Evolutionary conservation across 1,139 yeast species (phyloP), one percentile per base, ranked within the genome.

Genomic region (Blastobotrys malaysiensis): DNA sequence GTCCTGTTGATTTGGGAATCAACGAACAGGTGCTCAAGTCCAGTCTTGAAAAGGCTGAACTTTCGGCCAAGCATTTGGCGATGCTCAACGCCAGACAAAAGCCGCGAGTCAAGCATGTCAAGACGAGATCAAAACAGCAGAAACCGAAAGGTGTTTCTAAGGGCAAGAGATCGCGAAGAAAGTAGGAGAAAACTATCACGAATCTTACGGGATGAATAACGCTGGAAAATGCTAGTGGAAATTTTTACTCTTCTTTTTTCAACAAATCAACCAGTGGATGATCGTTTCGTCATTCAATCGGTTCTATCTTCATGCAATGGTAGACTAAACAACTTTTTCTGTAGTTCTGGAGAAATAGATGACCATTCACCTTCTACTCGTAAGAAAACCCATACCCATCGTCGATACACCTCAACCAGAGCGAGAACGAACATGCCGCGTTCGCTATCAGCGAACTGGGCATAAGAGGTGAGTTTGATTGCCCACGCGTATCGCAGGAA

Each of bases 361-460:
- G 62, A 63, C 68, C 73, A 84, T 68, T 91, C 97, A 44, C 87
- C 80, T 63, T 91, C 97, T 31, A 90, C 73, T 67, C 95, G 85
- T 65, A 91, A 74, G 62, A 88, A 81, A 52, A 91, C 81, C 99
- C 99, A 93, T 56, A 89, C 71, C 82, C 93, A 88, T 63, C 99
- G 77, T 70, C 99, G 78, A 9, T 83, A 62, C 9, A 93, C 76
- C 68, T 93, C 99, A 53, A 90, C 70, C 9, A 81, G 64, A 64
- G 91, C 95, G 52, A 88, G 69, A 6, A 77, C 66, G 57, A 85
- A 83, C 61, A 80, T 76, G 1, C 93, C 95, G 21, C 77, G 70
- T 59, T 82, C 87, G 39, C 75, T 70, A 22, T 83, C 79, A 14
- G 68, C 63, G 13, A 69, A 59, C 36, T 63, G 61, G 48, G 65